Evolutionary conservation across 1,139 yeast genomes (phyloP), one percentile per base, ranked within the genome.

Genomic region (Magnusiomyces suaveolens): DNA sequence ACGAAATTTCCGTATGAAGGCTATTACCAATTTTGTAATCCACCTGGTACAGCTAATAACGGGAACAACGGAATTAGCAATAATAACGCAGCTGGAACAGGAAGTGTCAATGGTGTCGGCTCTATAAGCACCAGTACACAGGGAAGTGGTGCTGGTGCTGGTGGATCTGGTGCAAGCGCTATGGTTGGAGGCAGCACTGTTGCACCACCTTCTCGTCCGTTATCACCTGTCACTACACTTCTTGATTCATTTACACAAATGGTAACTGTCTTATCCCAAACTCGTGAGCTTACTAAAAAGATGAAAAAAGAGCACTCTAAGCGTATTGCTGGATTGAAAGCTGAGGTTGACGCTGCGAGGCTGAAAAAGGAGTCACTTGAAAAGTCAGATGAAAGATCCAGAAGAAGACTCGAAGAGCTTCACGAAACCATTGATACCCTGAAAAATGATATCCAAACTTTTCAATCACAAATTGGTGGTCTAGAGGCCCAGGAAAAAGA

Each of bases 191-290:
- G 32, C 14, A 47, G 46, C 23, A 44, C 53, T 26, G 50, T 58
- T 48, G 54, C 54, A 16, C 54, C 59, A 10, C 66, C 67, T 2
- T 60, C 67, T 8, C 60, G 72, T 16, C 69, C 72, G 1, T 60
- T 67, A 3, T 68, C 72, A 3, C 73, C 72, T 1, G 70, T 69
- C 6, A 66, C 70, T 1, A 69, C 73, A 2, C 60, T 69, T 38
- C 60, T 66, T 41, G 74, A 71, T 50, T 67, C 73, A 1, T 60
- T 70, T 23, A 66, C 70, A 14, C 64, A 71, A 3, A 65, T 71
- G 2, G 66, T 65, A 46, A 64, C 61, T 57, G 62, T 64, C 18
- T 61, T 71, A 10, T 64, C 69, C 1, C 70, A 68, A 33, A 70
- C 68, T 50, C 69, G 68, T 51, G 60, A 64, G 23, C 60, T 65